Conservation (phyloP, 257 asterid genomes). For the Nicotiana tabacum region DNA sequence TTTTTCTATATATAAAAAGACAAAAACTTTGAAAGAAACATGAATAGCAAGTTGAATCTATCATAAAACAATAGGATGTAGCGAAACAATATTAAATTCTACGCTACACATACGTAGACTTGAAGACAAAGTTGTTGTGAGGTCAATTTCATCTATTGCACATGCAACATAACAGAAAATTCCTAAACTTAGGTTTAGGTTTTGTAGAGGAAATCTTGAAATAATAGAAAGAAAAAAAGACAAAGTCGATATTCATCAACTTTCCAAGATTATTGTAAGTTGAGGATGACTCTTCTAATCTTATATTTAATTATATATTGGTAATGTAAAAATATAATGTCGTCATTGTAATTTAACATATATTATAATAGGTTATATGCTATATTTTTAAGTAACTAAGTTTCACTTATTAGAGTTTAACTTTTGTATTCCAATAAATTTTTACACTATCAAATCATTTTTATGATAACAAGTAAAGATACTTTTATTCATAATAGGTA, state of each 20-base stretch:
- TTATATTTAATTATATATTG: too few relatives aligned
- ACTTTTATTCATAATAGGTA: too few relatives aligned
- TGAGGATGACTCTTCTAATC: not conserved
- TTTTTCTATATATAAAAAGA: not conserved
- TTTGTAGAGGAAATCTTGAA: not conserved
- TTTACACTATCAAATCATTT: too few relatives aligned
- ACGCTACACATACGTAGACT: not conserved
- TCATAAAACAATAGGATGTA: not conserved
- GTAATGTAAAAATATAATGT: too few relatives aligned
- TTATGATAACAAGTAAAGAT: too few relatives aligned
- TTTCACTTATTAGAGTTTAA: too few relatives aligned
- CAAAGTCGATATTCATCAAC: not conserved
- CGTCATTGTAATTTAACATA: too few relatives aligned
- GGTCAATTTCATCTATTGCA: slow-evolving; percentile 5
- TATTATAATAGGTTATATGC: too few relatives aligned
- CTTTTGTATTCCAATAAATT: too few relatives aligned
- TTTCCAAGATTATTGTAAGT: not conserved
- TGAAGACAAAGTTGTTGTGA: not conserved
- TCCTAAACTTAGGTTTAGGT: not conserved
- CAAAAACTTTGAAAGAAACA: not conserved
- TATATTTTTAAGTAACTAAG: too few relatives aligned
- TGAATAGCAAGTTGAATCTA: not conserved
- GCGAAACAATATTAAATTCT: not conserved
- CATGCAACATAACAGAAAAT: not conserved
- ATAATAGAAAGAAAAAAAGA: not conserved